Percentiles rank a stretch among this genome's conserved stretches.
Evolutionary conservation across 768 basidiomycete species (phyloP).

Genomic region (Candolleomyces eurysporus): DNA sequence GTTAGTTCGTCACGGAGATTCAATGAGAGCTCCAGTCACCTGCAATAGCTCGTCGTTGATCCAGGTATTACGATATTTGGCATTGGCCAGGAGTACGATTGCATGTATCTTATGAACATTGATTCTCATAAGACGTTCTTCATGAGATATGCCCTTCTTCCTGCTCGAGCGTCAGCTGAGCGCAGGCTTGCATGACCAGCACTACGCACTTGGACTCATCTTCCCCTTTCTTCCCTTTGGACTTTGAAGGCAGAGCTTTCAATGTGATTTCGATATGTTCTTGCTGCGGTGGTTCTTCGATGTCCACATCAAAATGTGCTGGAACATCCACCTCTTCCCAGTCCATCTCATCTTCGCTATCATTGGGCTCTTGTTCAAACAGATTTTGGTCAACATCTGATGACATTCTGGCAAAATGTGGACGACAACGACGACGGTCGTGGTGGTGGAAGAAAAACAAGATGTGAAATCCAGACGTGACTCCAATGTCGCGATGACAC

Average conservation of each 20-base stretch:
- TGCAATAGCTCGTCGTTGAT: slow-evolving; percentile 81
- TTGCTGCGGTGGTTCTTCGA: slow-evolving; percentile 15
- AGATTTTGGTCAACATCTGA: background rate
- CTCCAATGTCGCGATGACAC: slow-evolving; percentile 6
- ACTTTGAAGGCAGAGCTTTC: slow-evolving; percentile 66
- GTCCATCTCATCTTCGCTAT: slow-evolving; percentile 69
- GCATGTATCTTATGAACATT: slow-evolving; percentile 91
- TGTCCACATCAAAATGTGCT: slow-evolving; percentile 26
- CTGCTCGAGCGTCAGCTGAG: no score
- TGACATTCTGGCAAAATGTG: background rate
- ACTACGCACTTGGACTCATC: background rate
- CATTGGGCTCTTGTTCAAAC: slow-evolving; percentile 11
- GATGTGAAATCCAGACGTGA: background rate
- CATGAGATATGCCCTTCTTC: slow-evolving; percentile 48
- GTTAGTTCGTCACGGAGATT: background rate
- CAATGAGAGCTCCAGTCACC: slow-evolving; percentile 43
- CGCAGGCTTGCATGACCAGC: no score
- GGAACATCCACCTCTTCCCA: slow-evolving; percentile 79
- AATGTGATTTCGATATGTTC: slow-evolving; percentile 41
- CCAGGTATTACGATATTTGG: slow-evolving; percentile 76
- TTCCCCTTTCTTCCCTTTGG: slow-evolving; percentile 27
- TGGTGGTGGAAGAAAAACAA: background rate
- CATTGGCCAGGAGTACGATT: slow-evolving; percentile 73
- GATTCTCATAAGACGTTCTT: slow-evolving; percentile 72
- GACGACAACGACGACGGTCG: background rate